These are phyloP conservation scores for Annulohypoxylon truncatum DNA, from an alignment of 2,329 filamentous ascomycete genomes.

Conservation along the genomic window DNA sequence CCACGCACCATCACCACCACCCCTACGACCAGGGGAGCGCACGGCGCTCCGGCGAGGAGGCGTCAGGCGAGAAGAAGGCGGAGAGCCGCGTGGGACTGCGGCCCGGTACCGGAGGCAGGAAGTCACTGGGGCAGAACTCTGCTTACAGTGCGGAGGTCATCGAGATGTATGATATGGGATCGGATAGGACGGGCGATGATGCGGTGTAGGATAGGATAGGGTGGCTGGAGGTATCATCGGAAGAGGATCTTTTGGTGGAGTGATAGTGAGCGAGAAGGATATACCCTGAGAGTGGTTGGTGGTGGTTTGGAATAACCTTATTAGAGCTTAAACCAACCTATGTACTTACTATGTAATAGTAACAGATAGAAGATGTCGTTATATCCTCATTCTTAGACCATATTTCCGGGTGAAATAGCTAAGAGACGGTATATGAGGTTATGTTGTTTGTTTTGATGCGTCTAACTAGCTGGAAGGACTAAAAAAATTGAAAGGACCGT, in stretches of 20 bases:
- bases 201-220: background rate
- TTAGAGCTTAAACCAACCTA: too few species aligned
- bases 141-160: background rate
- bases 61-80: background rate
- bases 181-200: background rate
- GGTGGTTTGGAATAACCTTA: too few species aligned
- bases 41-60: background rate
- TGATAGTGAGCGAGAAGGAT: background rate
- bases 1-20: too few species aligned
- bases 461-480: too few species aligned
- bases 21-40: background rate
- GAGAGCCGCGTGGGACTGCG: constrained; percentile 7
- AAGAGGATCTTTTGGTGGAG: too few species aligned
- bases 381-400: too few species aligned
- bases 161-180: background rate
- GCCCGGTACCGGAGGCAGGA: background rate
- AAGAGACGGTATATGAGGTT: too few species aligned
- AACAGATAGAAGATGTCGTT: too few species aligned
- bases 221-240: background rate
- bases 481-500: too few species aligned
- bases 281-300: background rate
- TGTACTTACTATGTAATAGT: too few species aligned
- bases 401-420: too few species aligned
- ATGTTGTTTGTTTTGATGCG: too few species aligned
- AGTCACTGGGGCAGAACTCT: background rate